These are phyloP conservation scores for Esteya vermicola DNA, from an alignment of 2,329 filamentous ascomycete genomes.

Conservation along the genomic window DNA sequence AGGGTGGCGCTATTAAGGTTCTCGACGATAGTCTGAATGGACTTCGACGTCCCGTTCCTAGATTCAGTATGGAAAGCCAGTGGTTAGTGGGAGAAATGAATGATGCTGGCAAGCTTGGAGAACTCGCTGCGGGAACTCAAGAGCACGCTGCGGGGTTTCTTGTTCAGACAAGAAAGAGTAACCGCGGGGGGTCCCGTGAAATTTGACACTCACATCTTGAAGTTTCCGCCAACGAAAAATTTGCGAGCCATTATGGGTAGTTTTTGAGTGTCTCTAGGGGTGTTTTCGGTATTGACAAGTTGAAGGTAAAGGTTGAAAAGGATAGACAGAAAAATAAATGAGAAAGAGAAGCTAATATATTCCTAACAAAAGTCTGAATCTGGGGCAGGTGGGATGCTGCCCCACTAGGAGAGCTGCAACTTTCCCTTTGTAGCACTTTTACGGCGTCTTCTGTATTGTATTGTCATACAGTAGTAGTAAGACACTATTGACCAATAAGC, in stretches of 20 bases:
- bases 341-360: no score
- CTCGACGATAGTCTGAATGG: slow-evolving; percentile 80
- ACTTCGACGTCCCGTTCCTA: slow-evolving; percentile 87
- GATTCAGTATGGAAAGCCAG: neutral
- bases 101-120: neutral
- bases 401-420: no score
- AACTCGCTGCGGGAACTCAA: slow-evolving; percentile 4
- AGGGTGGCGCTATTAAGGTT: slow-evolving; percentile 79
- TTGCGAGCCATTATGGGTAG: slow-evolving; percentile 70
- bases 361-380: no score
- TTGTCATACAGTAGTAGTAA: no score
- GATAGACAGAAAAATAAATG: neutral
- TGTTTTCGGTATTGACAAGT: no score
- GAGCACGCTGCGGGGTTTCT: slow-evolving; percentile 13
- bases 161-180: slow-evolving; percentile 7
- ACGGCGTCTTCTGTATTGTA: no score
- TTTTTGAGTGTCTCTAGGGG: no score
- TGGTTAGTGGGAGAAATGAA: neutral
- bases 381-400: no score
- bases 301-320: neutral
- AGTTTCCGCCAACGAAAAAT: slow-evolving; percentile 98
- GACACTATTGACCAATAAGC: no score
- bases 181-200: slow-evolving; percentile 13
- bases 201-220: slow-evolving; percentile 69
- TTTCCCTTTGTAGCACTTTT: no score